Evolutionary conservation across 345 rosid species (phyloP).

Genomic region (Litchi chinensis): DNA sequence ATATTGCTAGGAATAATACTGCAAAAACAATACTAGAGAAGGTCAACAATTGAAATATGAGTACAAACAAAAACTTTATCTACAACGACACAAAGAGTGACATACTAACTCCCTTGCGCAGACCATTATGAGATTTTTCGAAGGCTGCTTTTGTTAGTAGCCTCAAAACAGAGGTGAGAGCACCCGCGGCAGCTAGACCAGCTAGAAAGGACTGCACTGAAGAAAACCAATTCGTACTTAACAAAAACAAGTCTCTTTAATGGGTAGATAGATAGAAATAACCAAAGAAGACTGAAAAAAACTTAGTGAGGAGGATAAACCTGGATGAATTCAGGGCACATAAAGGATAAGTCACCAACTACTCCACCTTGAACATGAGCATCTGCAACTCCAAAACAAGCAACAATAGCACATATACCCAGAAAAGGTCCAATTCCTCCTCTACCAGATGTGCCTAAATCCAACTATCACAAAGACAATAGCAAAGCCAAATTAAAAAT

Average conservation of each 20-base stretch:
- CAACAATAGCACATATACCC: conserved; percentile 60
- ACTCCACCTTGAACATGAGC: conserved; percentile 91
- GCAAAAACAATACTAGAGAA: conserved; percentile 12
- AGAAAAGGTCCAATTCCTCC: conserved; percentile 71
- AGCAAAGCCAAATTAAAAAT: not conserved
- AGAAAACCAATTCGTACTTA: not conserved
- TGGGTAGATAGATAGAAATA: not conserved
- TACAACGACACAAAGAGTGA: not conserved
- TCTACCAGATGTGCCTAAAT: conserved; percentile 64
- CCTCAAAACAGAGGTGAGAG: conserved; percentile 53
- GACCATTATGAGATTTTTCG: conserved; percentile 30
- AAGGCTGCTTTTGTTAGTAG: conserved; percentile 77
- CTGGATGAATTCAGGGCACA: conserved; percentile 89
- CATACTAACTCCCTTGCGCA: conserved; percentile 33
- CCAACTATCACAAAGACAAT: conserved; percentile 49
- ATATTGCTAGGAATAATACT: conserved; percentile 84
- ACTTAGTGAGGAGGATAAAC: conserved; percentile 27
- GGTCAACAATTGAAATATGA: not conserved
- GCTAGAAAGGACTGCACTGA: not conserved
- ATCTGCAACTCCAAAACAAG: conserved; percentile 73
- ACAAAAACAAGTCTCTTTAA: not conserved
- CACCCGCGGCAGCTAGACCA: not conserved
- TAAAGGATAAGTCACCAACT: conserved; percentile 85
- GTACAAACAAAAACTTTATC: not conserved
- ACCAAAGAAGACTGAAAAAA: not conserved